Conservation (phyloP, 2,329 filamentous ascomycete genomes). For the Didymella glomerata region DNA sequence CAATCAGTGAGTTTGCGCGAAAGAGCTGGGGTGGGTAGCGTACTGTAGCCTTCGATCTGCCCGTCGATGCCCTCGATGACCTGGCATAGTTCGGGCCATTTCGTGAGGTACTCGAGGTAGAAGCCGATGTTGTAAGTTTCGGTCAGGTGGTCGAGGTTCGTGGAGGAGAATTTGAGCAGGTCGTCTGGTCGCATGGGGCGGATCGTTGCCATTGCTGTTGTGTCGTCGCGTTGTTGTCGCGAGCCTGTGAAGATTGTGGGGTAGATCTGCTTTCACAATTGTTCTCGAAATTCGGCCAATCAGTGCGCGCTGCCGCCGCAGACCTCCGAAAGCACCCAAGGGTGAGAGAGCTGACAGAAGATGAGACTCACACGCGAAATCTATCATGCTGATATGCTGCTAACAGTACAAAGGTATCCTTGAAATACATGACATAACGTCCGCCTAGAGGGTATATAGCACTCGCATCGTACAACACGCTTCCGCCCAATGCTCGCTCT, state of each 20-base stretch:
- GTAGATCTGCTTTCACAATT: conserved; percentile 8
- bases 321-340: neutral
- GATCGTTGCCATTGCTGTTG: conserved; percentile 76
- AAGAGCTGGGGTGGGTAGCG: conserved; percentile 33
- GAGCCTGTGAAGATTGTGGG: conserved; percentile 6
- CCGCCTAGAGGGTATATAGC: conserved; percentile 20
- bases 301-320: conserved; percentile 8
- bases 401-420: neutral
- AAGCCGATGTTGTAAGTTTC: conserved; percentile 97
- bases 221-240: neutral
- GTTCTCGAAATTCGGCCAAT: conserved; percentile 3
- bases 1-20: too few species aligned
- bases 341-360: neutral
- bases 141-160: conserved; percentile 95
- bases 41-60: conserved; percentile 95
- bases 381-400: neutral
- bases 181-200: conserved; percentile 75
- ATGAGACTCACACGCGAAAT: neutral
- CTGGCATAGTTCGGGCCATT: conserved; percentile 94
- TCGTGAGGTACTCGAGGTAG: conserved; percentile 94
- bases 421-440: neutral
- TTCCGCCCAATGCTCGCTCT: neutral
- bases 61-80: conserved; percentile 86
- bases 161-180: conserved; percentile 87
- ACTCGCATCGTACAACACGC: conserved; percentile 25